These are phyloP conservation scores for Botrytis cinerea DNA, from an alignment of 2,329 filamentous ascomycete species.

Conservation along the genomic window DNA sequence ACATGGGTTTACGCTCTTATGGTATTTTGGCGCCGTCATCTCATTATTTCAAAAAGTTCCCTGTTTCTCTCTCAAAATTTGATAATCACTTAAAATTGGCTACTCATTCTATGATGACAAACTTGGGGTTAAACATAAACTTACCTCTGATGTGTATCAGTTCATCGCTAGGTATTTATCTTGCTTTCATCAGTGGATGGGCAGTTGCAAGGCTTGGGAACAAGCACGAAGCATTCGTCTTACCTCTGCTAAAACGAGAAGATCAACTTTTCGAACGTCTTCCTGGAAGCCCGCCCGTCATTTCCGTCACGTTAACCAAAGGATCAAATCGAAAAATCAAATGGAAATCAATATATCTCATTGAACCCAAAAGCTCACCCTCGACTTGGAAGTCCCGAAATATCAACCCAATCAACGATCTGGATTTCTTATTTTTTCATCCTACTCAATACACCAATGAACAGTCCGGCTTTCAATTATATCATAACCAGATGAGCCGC, in stretches of 20 bases:
- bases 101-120: constrained; percentile 8
- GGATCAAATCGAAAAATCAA: background rate
- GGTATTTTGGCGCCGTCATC: background rate
- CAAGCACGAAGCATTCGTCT: background rate
- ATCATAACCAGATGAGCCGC: background rate
- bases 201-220: background rate
- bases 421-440: background rate
- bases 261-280: background rate
- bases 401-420: background rate
- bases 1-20: background rate
- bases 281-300: background rate
- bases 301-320: background rate
- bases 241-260: background rate
- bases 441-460: background rate
- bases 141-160: background rate
- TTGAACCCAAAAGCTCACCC: background rate
- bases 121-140: background rate
- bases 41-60: background rate
- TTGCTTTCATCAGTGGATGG: background rate
- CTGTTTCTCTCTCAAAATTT: background rate
- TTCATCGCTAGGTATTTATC: constrained; percentile 1
- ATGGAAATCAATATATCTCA: background rate
- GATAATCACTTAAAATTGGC: background rate
- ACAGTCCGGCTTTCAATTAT: background rate
- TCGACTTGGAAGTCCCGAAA: background rate